Evolutionary conservation across 352 stramenopile genomes (phyloP).

Genomic region (Thalassiosira hispida): DNA sequence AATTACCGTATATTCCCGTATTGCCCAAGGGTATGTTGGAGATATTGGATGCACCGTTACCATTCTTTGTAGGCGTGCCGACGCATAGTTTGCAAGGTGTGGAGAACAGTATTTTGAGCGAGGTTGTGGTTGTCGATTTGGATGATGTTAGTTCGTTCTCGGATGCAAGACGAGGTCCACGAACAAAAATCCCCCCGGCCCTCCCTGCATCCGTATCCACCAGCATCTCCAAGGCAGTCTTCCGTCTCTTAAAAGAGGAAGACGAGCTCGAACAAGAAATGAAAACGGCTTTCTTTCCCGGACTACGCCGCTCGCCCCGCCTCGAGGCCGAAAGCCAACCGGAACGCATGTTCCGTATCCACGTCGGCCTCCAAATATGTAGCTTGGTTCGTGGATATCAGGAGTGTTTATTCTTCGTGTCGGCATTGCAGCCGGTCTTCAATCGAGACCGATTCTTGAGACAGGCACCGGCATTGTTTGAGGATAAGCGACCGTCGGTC

Average conservation of each 20-base stretch:
- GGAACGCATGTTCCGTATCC: slow-evolving; percentile 80
- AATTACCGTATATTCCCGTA: slow-evolving; percentile 84
- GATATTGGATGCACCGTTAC: slow-evolving; percentile 81
- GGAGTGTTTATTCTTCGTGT: slow-evolving; percentile 80
- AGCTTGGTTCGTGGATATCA: slow-evolving; percentile 80
- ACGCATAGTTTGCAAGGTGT: slow-evolving; percentile 68
- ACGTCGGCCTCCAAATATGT: slow-evolving; percentile 82
- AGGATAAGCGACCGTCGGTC: slow-evolving; percentile 62
- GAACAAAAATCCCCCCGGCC: slow-evolving; percentile 71
- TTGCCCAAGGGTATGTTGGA: slow-evolving; percentile 81
- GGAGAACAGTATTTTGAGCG: slow-evolving; percentile 69
- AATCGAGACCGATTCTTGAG: slow-evolving; percentile 85
- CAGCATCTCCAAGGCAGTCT: slow-evolving; percentile 79
- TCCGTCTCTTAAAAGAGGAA: slow-evolving; percentile 72
- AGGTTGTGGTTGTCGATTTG: slow-evolving; percentile 83
- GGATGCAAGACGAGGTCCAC: slow-evolving; percentile 31
- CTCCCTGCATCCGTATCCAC: slow-evolving; percentile 76
- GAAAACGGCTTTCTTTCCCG: slow-evolving; percentile 44
- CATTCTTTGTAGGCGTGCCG: slow-evolving; percentile 81
- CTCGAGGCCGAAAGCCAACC: slow-evolving; percentile 80
- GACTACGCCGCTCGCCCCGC: slow-evolving; percentile 58
- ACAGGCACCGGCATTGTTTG: slow-evolving; percentile 76
- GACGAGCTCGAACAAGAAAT: slow-evolving; percentile 79
- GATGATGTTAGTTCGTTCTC: slow-evolving; percentile 70
- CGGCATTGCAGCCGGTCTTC: slow-evolving; percentile 78